Evolutionary conservation across 73 alveolate species (phyloP), one percentile per base, ranked within the genome.

Genomic region (Paramecium primaurelia): DNA sequence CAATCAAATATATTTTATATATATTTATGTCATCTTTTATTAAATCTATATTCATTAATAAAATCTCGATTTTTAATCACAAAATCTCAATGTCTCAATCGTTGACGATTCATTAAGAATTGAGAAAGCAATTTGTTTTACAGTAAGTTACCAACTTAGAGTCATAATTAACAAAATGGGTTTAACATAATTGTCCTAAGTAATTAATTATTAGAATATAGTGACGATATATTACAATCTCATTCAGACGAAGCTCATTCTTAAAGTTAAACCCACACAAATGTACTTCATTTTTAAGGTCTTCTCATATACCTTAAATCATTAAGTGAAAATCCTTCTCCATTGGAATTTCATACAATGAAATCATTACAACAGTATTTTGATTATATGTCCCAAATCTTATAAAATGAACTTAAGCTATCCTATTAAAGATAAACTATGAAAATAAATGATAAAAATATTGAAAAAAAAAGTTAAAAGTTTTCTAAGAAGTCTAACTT

Each of bases 11-110:
- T 18, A 54, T 54, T 54, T 54, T 18, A 54, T 18, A 18, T 3
- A 22, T 54, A n/a, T 18, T 18, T 54, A 54, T 18, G 12, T 54
- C 36, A 54, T 54, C n/a, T 3, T n/a, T 54, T 18, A 54, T 54
- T 54, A 54, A 18, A 54, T 54, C 11, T n/a, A 16, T 16, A 16
- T 54, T 54, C 69, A 54, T 54, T 54, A 54, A n/a, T 54, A 54
- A 54, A 30, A 30, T 64, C 84, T 64, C 84, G 84, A 64, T 64
- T 64, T 64, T 64, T 64, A 59, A 64, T 64, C 84, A 64, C 14
- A 28, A 64, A 64, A 64, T 64, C 84, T 64, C 84, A 64, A 64
- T 64, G 84, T 64, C 84, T 64, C 84, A 64, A 64, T 64, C 84
- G 30, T 64, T 64, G 84, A 18, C 49, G 84, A 64, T 64, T 64